phyloP scores from a whole-genome alignment of 2,329 filamentous ascomycete genomes.

The Fusarium newnesense region DNA sequence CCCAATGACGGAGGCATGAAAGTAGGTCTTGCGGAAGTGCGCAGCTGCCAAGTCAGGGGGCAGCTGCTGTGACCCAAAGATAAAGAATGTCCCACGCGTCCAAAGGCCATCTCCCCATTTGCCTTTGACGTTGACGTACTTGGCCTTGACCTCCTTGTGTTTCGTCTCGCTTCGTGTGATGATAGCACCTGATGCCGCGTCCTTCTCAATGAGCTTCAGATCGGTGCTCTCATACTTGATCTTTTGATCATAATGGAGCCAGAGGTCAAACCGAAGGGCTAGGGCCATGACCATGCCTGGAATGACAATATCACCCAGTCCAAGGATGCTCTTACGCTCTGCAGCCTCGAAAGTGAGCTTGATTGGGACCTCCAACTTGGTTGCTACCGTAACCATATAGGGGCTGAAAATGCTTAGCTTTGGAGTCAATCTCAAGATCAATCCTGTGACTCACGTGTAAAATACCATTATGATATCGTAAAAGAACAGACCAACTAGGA shows the following conservation, averaged over 20 bases:
- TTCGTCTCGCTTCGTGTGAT: slow-evolving; percentile 52
- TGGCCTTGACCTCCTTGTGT: slow-evolving; percentile 61
- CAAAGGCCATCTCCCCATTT: slow-evolving; percentile 88
- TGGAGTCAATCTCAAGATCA: background rate
- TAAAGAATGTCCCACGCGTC: slow-evolving; percentile 58
- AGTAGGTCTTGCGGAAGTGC: slow-evolving; percentile 85
- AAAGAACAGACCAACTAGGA: slow-evolving; percentile 84
- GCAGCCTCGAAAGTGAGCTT: slow-evolving; percentile 83
- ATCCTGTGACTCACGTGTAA: slow-evolving; percentile 69
- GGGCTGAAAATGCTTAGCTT: slow-evolving; percentile 61
- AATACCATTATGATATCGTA: slow-evolving; percentile 97
- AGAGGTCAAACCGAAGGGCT: slow-evolving; percentile 90
- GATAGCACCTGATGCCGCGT: slow-evolving; percentile 47
- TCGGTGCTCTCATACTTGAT: slow-evolving; percentile 58
- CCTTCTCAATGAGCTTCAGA: slow-evolving; percentile 49
- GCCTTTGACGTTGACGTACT: slow-evolving; percentile 70
- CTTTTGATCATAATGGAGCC: slow-evolving; percentile 80
- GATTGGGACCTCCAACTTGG: slow-evolving; percentile 88
- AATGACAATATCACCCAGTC: slow-evolving; percentile 92
- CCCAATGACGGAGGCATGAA: slow-evolving; percentile 78
- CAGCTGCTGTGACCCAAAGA: slow-evolving; percentile 37
- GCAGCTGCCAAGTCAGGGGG: slow-evolving; percentile 52
- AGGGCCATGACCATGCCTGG: slow-evolving; percentile 91
- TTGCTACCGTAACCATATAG: slow-evolving; percentile 89
- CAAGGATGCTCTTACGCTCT: slow-evolving; percentile 81